phyloP scores from a whole-genome alignment of 441 rosid genomes.

The Brassica balearica region DNA sequence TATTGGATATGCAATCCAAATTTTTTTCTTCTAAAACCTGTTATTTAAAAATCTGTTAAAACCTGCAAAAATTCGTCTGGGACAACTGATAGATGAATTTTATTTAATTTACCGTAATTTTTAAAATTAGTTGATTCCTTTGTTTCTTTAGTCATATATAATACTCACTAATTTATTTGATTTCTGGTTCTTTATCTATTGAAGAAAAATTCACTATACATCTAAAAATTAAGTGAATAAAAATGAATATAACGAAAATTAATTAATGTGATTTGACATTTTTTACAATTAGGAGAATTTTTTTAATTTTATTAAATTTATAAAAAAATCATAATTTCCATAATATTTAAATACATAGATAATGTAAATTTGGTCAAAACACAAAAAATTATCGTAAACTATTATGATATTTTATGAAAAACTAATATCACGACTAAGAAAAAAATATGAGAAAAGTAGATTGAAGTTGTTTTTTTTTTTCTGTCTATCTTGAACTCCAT shows the following conservation, averaged over 20 bases:
- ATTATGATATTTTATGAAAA: too few species aligned
- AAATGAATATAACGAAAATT: background rate
- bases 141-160: background rate
- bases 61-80: background rate
- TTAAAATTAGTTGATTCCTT: background rate
- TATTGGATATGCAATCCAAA: background rate
- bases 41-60: background rate
- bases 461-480: background rate
- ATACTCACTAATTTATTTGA: background rate
- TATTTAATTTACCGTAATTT: too few species aligned
- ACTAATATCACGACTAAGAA: too few species aligned
- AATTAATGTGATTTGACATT: background rate
- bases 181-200: too few species aligned
- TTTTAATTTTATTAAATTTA: too few species aligned
- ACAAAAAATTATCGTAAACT: too few species aligned
- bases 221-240: background rate
- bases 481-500: background rate
- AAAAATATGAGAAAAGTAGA: background rate
- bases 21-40: background rate
- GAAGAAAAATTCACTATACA: background rate
- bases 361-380: too few species aligned
- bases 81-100: background rate
- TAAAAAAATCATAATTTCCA: background rate
- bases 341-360: too few species aligned
- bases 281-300: background rate